Evolutionary conservation across 2,329 filamentous ascomycete genomes (phyloP), one percentile per base, ranked within the genome.

Genomic region (Microcyclospora tardicrescens): DNA sequence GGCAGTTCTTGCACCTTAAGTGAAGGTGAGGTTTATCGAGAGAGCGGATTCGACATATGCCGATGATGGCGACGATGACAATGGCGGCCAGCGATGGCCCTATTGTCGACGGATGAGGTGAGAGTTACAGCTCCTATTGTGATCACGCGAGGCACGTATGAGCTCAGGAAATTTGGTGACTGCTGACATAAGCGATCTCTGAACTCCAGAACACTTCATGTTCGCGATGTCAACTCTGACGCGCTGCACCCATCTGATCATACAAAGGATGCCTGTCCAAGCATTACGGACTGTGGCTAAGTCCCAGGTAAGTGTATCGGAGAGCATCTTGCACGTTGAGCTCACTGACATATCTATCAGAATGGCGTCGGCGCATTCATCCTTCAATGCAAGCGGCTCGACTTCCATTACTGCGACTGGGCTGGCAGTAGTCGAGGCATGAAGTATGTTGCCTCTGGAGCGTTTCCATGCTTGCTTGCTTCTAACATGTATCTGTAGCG

Each of bases 361-460:
- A 96, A 98, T 69, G 91, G 91, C 72, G 73, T 96, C 51, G 89
- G 89, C 56, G 84, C 87, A 60, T 96, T 96, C 70, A 84, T 98
- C 64, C 76, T 95, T 42, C 89, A 94, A 69, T 98, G 91, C 77
- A 93, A 85, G 71, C 83, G 81, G 59, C 71, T 98, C 61, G 84
- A 94, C 62, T 84, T 98, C 58, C 84, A 93, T 68, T 98, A 94
- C 69, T 96, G 91, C 70, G 86, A 96, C 72, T 87, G 82, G 76
- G 84, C 83, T 41, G 91, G 87, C 46, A 93, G 84, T 62, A 96
- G 89, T 29, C 77, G 69, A 56, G 91, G 91, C 58, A 95, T 96
- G 86, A 91, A 93, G 84, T 91, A 71, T 16, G 39, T 15, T n/a
- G 30, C 30, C 30, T 32, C 30, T 10, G 14, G 6, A 15, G 4